These are phyloP conservation scores for Vigna reflexopilosa DNA, from an alignment of 306 rosid genomes.

Conservation along the genomic window DNA sequence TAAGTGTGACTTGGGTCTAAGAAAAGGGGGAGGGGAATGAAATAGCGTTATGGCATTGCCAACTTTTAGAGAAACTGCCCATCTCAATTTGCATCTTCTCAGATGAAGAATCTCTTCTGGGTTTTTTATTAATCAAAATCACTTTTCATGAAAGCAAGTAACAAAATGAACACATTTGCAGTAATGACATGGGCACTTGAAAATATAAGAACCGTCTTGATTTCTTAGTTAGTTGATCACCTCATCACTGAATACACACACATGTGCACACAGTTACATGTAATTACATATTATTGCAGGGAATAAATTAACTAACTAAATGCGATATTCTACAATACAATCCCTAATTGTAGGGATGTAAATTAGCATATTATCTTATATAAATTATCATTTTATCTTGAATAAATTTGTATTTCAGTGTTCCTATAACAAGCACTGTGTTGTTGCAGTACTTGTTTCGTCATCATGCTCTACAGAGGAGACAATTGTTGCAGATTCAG, in stretches of 20 bases:
- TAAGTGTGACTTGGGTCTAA: background rate
- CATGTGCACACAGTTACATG: background rate
- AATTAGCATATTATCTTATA: conserved; percentile 3
- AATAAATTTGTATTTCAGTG: conserved; percentile 18
- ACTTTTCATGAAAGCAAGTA: conserved; percentile 16
- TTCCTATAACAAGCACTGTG: conserved; percentile 32
- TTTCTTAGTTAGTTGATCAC: conserved; percentile 15
- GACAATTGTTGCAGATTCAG: conserved; percentile 90
- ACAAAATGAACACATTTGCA: background rate
- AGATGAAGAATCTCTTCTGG: background rate
- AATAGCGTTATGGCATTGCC: background rate
- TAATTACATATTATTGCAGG: conserved; percentile 9
- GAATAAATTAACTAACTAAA: conserved; percentile 31
- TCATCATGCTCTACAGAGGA: conserved; percentile 93
- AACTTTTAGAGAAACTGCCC: background rate
- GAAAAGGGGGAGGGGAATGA: background rate
- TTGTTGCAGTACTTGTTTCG: conserved; percentile 77
- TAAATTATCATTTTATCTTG: conserved; percentile 15
- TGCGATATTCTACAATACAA: background rate
- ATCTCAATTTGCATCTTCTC: background rate
- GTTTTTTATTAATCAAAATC: conserved; percentile 1
- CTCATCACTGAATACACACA: conserved; percentile 3
- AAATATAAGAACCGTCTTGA: background rate
- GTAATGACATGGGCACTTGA: conserved; percentile 18
- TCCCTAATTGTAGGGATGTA: conserved; percentile 12